Evolutionary conservation across 805 yeast genomes (phyloP), one percentile per base, ranked within the genome.

Genomic region (Lipomyces sp.): DNA sequence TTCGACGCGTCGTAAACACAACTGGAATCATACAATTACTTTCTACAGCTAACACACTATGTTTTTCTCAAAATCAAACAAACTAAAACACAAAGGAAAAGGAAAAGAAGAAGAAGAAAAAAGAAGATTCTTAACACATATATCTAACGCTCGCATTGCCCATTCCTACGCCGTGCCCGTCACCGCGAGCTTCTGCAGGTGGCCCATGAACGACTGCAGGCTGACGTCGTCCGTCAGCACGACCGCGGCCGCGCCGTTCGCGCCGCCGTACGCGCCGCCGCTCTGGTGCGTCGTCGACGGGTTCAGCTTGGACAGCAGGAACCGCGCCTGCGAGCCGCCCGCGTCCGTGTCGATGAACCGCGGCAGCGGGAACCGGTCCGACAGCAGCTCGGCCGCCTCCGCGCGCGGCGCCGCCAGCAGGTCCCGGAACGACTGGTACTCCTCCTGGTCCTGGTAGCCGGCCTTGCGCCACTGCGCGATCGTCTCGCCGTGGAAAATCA

Each of bases 251-350:
- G 78, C 74, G 59, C 73, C 73, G 21, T 72, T 69, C 40, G 81
- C 80, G 39, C 79, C 79, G n/a, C 62, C 61, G 42, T 67, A 66
- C 33, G 70, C 71, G 41, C 72, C 74, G 23, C 66, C 70, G 58
- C 80, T 78, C 67, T 83, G 81, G 66, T 85, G 84, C 35, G 90
- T 83, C 58, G 86, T 88, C 41, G 96, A 84, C 36, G 98, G 98
- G 69, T 95, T 93, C 69, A 93, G 80, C 71, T 89, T 93, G 26
- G 97, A 87, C 70, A 88, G 82, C 70, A 93, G 77, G 77, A 93
- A 93, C 72, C 99, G 83, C 2, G 98, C 97, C 72, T 93, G 99
- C 14, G 97, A 90, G 49, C 96, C 97, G 63, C 98, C 98, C 63
- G 91, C 97, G 67, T 91, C 97, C 53, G 96, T 88, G 63, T 91